Conservation (phyloP, 345 rosid genomes). For the Lumnitzera littorea region DNA sequence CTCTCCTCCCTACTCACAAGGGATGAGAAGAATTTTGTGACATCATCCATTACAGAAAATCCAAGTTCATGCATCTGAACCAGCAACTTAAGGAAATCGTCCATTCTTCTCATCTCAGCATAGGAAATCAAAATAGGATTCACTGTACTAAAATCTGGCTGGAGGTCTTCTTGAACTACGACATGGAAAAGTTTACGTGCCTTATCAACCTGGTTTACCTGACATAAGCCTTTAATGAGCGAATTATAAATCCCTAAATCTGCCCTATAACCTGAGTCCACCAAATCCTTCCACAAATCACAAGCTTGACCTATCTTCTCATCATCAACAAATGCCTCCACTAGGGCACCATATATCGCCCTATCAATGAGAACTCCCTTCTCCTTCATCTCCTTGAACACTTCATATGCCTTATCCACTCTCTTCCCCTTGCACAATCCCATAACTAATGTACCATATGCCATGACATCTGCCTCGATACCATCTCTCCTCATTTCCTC, state of each 20-base stretch:
- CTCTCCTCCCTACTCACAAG: conserved; percentile 44
- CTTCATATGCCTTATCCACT: conserved; percentile 46
- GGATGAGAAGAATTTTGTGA: conserved; percentile 47
- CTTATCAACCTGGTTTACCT: conserved; percentile 50
- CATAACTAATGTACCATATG: conserved; percentile 53
- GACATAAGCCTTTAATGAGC: conserved; percentile 69
- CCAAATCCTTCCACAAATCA: conserved; percentile 70
- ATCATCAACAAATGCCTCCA: conserved; percentile 60
- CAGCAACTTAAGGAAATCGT: conserved; percentile 45
- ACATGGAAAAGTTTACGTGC: conserved; percentile 61
- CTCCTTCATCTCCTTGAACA: conserved; percentile 73
- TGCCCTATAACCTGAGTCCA: conserved; percentile 76
- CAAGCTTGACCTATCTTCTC: conserved; percentile 63
- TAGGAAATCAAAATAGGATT: conserved; percentile 66
- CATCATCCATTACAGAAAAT: conserved; percentile 47
- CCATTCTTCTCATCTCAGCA: conserved; percentile 46
- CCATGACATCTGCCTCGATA: conserved; percentile 79
- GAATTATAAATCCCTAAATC: conserved; percentile 79
- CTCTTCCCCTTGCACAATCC: conserved; percentile 65
- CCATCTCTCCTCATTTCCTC: conserved; percentile 67
- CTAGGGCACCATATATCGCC: conserved; percentile 48
- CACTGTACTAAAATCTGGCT: conserved; percentile 55
- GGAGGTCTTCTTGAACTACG: conserved; percentile 54
- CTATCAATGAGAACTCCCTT: conserved; percentile 67
- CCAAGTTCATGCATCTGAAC: conserved; percentile 44